Evolutionary conservation across 208 protist genomes (phyloP).

Genomic region (Leishmania major): DNA sequence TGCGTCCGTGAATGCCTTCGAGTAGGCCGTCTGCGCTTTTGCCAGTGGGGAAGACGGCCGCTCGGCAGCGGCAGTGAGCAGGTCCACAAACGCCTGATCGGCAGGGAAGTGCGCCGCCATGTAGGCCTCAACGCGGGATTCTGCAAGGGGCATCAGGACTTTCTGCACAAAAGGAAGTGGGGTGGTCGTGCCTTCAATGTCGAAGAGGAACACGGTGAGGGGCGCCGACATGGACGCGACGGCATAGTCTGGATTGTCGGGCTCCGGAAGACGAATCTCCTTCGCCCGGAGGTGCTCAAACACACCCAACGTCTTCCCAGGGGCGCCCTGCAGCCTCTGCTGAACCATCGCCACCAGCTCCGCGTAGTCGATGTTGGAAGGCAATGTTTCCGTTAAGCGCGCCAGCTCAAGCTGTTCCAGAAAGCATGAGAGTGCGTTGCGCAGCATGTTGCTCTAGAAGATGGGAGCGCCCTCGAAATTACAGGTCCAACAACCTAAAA

Average conservation of each 20-base stretch:
- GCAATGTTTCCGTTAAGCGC: slow-evolving; percentile 29
- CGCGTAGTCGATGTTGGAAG: slow-evolving; percentile 7
- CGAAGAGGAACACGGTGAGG: slow-evolving; percentile 53
- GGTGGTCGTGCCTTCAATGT: slow-evolving; percentile 89
- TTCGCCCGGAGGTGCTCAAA: slow-evolving; percentile 2
- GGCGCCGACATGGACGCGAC: not conserved
- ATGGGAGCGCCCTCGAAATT: not conserved
- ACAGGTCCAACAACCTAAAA: not conserved
- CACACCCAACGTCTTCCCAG: not conserved
- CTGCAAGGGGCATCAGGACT: slow-evolving; percentile 56
- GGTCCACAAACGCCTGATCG: slow-evolving; percentile 17
- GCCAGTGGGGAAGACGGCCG: slow-evolving; percentile 4
- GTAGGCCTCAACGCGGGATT: slow-evolving; percentile 38
- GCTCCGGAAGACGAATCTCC: slow-evolving; percentile 2
- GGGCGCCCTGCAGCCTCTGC: not conserved
- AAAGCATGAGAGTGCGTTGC: slow-evolving; percentile 14
- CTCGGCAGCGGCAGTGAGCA: slow-evolving; percentile 19
- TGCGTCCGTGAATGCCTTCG: slow-evolving; percentile 4
- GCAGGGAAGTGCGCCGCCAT: slow-evolving; percentile 44
- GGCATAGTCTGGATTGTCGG: not conserved
- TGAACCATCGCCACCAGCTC: not conserved
- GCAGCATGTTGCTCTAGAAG: slow-evolving; percentile 3
- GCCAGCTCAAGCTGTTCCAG: slow-evolving; percentile 33
- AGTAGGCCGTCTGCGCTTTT: not conserved
- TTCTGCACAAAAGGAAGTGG: slow-evolving; percentile 74